Base-by-base conservation (phyloP, 2,329 filamentous ascomycete genomes). In the Alternaria panax region DNA sequence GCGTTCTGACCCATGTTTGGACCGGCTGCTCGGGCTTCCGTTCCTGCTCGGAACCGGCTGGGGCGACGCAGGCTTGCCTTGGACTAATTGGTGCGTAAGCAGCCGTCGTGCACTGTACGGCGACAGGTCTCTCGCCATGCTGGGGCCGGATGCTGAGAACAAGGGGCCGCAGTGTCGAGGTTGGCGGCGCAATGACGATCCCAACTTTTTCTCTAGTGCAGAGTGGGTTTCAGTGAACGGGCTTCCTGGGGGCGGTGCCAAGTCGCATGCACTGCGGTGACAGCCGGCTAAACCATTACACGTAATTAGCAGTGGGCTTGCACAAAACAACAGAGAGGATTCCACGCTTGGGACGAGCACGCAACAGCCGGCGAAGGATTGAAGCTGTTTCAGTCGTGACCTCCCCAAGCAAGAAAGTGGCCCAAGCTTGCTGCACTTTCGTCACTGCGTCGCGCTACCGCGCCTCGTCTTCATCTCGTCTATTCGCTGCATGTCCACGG, bases 61-160 rank as follows among this genome's bases (percentile, higher is more conserved):
- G 14, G 64, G 61, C 24, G 64, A 61, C 7, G 55, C 58, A 42
- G 56, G 55, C 52, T 57, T 64, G 22, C 51, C 66, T 40, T 62
- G 66, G 14, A 62, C 62, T 51, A 73, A 59, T 45, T 73, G 59
- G 60, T 71, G 64, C 28, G 68, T 76, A 57, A 76, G 54, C 42
- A 74, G 66, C 30, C 67, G 68, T 36, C 74, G 65, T 34, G 71
- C 69, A 57, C 74, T 76, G 62, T 67, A 74, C 22, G 73, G 72
- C 38, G 75, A 76, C 53, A 75, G 60, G 24, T 74, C 73, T 57
- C 72, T 70, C 28, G 66, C 59, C 69, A 71, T 71, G 53, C 32
- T 63, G 57, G 30, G 45, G 51, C 55, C 52, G 50, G 34, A 27
- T 57, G 20, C 30, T 56, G 45, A 34, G 40, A 32, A 48, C 54